Conservation (phyloP, 2,329 filamentous ascomycete species). For the Aspergillus cejpii region DNA sequence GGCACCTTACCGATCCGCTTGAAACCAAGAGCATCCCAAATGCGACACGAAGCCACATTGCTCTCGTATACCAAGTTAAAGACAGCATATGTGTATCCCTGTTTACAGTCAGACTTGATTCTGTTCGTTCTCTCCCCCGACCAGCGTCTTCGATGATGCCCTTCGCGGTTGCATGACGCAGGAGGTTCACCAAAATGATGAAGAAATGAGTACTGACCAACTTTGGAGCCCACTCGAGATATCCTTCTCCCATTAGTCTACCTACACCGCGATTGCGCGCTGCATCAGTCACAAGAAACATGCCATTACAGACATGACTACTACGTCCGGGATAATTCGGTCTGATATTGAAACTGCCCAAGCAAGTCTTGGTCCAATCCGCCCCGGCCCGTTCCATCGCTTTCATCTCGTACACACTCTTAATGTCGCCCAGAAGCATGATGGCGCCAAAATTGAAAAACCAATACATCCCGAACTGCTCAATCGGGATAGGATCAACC, state of each 20-base stretch:
- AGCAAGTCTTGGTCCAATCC: slow-evolving; percentile 73
- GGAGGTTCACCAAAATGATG: background rate
- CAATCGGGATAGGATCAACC: slow-evolving; percentile 66
- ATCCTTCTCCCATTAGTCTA: slow-evolving; percentile 67
- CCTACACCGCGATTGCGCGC: slow-evolving; percentile 68
- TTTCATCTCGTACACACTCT: slow-evolving; percentile 51
- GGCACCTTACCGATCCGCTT: slow-evolving; percentile 83
- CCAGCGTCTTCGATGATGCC: no score
- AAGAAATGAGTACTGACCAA: slow-evolving; percentile 36
- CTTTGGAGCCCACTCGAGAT: slow-evolving; percentile 69
- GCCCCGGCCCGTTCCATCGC: slow-evolving; percentile 47
- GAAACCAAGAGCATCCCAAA: slow-evolving; percentile 89
- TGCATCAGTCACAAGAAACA: slow-evolving; percentile 67
- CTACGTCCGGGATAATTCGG: slow-evolving; percentile 87
- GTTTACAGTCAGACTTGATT: slow-evolving; percentile 16
- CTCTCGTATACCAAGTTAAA: slow-evolving; percentile 95
- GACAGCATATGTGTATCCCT: slow-evolving; percentile 84
- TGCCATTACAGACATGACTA: slow-evolving; percentile 76
- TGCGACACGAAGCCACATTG: slow-evolving; percentile 79
- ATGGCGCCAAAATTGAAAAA: slow-evolving; percentile 84
- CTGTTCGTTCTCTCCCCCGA: background rate
- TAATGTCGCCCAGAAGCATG: slow-evolving; percentile 74
- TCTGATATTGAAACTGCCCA: slow-evolving; percentile 91
- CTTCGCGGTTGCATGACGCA: background rate
- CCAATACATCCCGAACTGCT: slow-evolving; percentile 76